These are phyloP conservation scores for Psilocybe cyanescens DNA, from an alignment of 768 basidiomycete genomes.

Conservation along the genomic window DNA sequence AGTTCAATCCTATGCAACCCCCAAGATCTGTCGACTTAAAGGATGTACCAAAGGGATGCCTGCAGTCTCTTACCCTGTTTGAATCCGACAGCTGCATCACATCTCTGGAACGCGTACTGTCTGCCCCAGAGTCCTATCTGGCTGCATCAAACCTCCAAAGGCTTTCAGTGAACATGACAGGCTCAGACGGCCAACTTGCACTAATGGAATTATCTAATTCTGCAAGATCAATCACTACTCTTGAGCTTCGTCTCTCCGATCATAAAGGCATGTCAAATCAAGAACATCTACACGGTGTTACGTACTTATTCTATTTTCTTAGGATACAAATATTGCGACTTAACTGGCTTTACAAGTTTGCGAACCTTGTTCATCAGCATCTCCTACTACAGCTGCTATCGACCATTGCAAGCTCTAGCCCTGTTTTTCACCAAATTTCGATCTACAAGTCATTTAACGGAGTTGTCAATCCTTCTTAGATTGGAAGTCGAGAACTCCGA, in stretches of 20 bases:
- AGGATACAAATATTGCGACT: slow-evolving; percentile 12
- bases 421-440: slow-evolving; percentile 8
- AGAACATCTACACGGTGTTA: not conserved
- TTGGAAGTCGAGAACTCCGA: slow-evolving; percentile 3
- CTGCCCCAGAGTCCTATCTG: slow-evolving; percentile 2
- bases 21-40: not conserved
- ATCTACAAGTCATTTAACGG: not conserved
- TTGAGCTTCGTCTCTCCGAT: slow-evolving; percentile 16
- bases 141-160: slow-evolving; percentile 6
- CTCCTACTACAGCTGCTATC: slow-evolving; percentile 3
- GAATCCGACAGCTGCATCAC: slow-evolving; percentile 15
- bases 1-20: not conserved
- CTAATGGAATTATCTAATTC: slow-evolving; percentile 5
- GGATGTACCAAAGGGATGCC: not conserved
- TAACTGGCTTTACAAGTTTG: slow-evolving; percentile 9
- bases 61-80: slow-evolving; percentile 15
- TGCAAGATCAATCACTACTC: slow-evolving; percentile 6
- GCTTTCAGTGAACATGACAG: slow-evolving; percentile 11
- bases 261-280: slow-evolving; percentile 2
- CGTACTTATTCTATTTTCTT: not conserved
- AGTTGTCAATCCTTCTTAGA: slow-evolving; percentile 11
- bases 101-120: not conserved
- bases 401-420: slow-evolving; percentile 6
- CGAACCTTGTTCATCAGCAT: slow-evolving; percentile 10
- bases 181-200: slow-evolving; percentile 10